phyloP scores from a whole-genome alignment of 306 rosid species.

The Spatholobus suberectus region DNA sequence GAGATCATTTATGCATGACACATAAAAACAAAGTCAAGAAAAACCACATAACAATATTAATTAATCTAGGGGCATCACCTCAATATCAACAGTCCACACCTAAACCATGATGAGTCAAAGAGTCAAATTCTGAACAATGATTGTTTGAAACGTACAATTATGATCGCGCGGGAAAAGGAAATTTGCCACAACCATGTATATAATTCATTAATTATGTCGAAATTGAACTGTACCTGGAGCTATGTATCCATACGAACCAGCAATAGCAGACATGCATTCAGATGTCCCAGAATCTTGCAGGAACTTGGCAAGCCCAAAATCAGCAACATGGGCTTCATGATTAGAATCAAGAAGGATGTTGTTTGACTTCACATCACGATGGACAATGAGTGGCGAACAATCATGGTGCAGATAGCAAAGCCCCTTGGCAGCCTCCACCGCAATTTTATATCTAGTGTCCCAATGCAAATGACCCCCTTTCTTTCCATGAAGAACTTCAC shows the following conservation, averaged over 20 bases:
- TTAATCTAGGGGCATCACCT: conserved; percentile 36
- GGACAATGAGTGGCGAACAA: conserved; percentile 92
- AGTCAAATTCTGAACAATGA: conserved; percentile 37
- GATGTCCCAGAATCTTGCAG: conserved; percentile 98
- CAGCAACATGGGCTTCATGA: conserved; percentile 98
- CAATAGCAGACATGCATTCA: conserved; percentile 99
- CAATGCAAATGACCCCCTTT: conserved; percentile 95
- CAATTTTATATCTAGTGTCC: conserved; percentile 90
- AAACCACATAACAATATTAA: conserved; percentile 36
- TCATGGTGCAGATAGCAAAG: conserved; percentile 98
- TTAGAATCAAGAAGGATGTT: conserved; percentile 88
- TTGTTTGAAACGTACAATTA: conserved; percentile 30
- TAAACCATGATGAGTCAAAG: conserved; percentile 43
- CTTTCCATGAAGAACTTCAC: conserved; percentile 97
- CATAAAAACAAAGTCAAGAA: conserved; percentile 47
- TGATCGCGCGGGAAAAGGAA: conserved; percentile 28
- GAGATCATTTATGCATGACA: background rate
- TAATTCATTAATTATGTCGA: conserved; percentile 28
- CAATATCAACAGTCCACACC: conserved; percentile 36
- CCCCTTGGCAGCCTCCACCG: conserved; percentile 96
- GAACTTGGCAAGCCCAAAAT: conserved; percentile 98
- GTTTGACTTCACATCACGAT: conserved; percentile 93
- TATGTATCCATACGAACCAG: conserved; percentile 97
- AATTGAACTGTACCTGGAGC: conserved; percentile 79
- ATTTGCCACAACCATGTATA: background rate